Evolutionary conservation across 2,329 filamentous ascomycete genomes (phyloP).

Genomic region (Colletotrichum sp.): DNA sequence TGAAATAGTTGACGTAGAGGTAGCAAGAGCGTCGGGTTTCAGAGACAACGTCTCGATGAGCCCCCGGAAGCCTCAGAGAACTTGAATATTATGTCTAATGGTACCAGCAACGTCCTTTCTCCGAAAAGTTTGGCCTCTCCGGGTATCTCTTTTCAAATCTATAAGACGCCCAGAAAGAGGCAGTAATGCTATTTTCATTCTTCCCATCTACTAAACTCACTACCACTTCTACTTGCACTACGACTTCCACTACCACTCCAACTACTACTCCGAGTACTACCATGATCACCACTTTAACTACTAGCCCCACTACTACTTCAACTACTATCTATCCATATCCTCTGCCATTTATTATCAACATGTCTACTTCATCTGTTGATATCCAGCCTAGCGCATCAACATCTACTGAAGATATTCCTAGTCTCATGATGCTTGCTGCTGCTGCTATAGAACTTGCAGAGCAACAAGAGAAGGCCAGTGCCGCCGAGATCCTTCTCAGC

Average conservation of each 20-base stretch:
- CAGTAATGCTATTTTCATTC: neutral
- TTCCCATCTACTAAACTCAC: neutral
- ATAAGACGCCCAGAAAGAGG: neutral
- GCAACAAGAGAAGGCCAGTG: neutral
- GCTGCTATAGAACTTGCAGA: too few species aligned
- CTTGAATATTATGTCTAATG: neutral
- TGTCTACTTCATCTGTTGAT: neutral
- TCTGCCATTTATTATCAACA: neutral
- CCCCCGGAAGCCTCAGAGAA: neutral
- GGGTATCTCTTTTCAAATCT: neutral
- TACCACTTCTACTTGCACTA: neutral
- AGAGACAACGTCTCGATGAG: neutral
- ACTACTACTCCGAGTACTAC: too few species aligned
- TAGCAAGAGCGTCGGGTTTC: neutral
- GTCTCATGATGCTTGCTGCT: too few species aligned
- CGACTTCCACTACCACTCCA: too few species aligned
- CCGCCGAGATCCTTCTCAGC: too few species aligned
- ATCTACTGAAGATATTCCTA: neutral
- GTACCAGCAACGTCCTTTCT: neutral
- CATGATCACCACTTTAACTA: too few species aligned
- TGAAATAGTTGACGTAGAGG: neutral
- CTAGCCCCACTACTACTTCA: neutral
- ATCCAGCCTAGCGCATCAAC: neutral
- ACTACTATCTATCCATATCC: neutral
- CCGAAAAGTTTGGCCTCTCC: neutral